Percentiles rank a stretch among this genome's conserved stretches.
Conservation (phyloP, 2,329 filamentous ascomycete genomes). For the Monosporascus ibericus region DNA sequence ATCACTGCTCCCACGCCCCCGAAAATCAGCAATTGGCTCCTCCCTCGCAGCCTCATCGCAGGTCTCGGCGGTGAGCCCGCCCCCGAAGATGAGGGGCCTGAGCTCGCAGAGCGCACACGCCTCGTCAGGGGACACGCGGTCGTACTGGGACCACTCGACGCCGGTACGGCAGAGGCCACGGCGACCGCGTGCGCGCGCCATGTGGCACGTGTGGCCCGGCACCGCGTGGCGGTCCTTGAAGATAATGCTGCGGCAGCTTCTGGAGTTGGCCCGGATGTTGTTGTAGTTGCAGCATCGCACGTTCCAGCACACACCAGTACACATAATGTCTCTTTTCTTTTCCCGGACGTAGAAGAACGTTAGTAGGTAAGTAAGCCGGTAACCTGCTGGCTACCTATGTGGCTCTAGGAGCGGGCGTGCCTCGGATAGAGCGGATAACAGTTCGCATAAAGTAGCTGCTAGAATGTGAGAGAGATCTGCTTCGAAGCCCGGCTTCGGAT, state of each 20-base stretch:
- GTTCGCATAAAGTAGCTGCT: too few species aligned
- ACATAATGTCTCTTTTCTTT: conserved; percentile 12
- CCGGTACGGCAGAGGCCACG: conserved; percentile 17
- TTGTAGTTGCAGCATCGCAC: conserved; percentile 6
- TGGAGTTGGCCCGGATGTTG: not conserved
- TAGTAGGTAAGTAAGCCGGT: not conserved
- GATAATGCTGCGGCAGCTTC: conserved; percentile 9
- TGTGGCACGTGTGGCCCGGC: conserved; percentile 13
- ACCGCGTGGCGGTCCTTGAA: conserved; percentile 4
- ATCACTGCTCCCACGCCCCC: conserved; percentile 6
- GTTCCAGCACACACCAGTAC: conserved; percentile 11
- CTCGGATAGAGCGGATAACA: too few species aligned
- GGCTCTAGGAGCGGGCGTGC: too few species aligned
- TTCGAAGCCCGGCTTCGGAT: too few species aligned
- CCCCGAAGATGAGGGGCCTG: conserved; percentile 1
- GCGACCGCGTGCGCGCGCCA: conserved; percentile 2
- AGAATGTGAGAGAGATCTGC: too few species aligned
- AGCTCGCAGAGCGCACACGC: conserved; percentile 18
- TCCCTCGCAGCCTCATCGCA: conserved; percentile 4
- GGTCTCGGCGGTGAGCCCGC: conserved; percentile 4
- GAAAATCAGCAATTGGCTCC: not conserved
- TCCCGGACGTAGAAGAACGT: not conserved
- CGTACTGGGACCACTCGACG: conserved; percentile 10
- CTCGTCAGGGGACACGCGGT: conserved; percentile 6
- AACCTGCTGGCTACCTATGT: not conserved